Evolutionary conservation across 2,329 filamentous ascomycete genomes (phyloP), one percentile per base, ranked within the genome.

Genomic region (Byssothecium circinans): DNA sequence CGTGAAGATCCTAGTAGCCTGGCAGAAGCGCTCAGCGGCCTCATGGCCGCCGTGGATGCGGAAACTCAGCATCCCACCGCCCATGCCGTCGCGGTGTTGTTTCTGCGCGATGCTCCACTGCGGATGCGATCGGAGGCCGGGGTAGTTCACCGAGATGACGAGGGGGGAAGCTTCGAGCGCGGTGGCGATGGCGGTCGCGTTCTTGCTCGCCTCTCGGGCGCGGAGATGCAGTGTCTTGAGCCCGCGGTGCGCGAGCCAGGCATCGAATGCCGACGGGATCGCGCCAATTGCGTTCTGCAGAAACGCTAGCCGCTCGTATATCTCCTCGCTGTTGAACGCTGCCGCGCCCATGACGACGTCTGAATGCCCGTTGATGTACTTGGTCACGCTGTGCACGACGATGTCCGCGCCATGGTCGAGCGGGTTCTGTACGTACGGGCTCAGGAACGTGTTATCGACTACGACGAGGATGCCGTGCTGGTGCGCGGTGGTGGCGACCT

Each of bases 381-480:
- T 99, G 36, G 94, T 99, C 46, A 99, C 94, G 45, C 86, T 91
- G 80, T 97, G 92, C 35, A 97, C 88, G 58, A 97, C 92, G 56
- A 97, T 91, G 73, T 99, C 94, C 60, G 94, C 94, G 61, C 94
- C 94, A 69, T 92, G 89, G 68, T 95, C 87, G 46, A 99, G 84
- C 3, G 94, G 94, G 74, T 96, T 97, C 76, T 99, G 94, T 39
- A 99, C 82, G 71, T 97, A 99, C 25, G 94, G 94, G 52, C 88
- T 92, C 68, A 97, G 80, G 79, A 99, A 99, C 17, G 94, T 99
- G 78, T 99, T 99, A 78, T 99, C 94, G 34, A 99, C 94, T n/a
- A 99, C 94, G 35, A 99, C 94, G 68, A 89, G 80, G 64, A 97
- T 89, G 53, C 91, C 92, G 66, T 89, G 88, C 62, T 86, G 79